These are phyloP conservation scores for Phytophthora capsici DNA, from an alignment of 352 stramenopile species.

Conservation along the genomic window DNA sequence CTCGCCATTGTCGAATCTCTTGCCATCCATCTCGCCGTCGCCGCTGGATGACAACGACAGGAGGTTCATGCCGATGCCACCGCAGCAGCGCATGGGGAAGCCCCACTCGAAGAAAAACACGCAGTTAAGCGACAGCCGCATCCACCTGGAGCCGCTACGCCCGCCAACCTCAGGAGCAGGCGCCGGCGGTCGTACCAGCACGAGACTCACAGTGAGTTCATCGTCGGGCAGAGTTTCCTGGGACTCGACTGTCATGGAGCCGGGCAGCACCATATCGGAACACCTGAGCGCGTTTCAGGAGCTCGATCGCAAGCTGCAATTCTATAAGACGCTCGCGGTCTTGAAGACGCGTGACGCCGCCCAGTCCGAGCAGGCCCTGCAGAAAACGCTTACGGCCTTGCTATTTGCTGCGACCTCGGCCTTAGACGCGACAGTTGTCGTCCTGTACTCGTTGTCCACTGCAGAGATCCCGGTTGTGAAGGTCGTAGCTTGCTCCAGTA, in stretches of 20 bases:
- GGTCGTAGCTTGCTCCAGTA: conserved; percentile 59
- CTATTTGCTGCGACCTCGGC: conserved; percentile 45
- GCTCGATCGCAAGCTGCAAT: conserved; percentile 56
- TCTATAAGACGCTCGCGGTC: conserved; percentile 62
- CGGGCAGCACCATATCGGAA: conserved; percentile 44
- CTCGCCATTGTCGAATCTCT: conserved; percentile 11
- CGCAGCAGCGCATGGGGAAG: conserved; percentile 56
- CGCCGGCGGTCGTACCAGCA: conserved; percentile 17
- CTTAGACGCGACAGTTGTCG: conserved; percentile 52
- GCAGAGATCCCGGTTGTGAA: conserved; percentile 37
- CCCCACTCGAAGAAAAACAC: conserved; percentile 61
- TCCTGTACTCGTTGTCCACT: conserved; percentile 65
- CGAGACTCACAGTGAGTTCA: conserved; percentile 43
- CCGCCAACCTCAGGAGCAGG: conserved; percentile 38
- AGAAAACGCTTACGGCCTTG: conserved; percentile 53
- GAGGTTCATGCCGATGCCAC: conserved; percentile 58
- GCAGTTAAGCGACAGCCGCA: conserved; percentile 55
- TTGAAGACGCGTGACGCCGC: conserved; percentile 59
- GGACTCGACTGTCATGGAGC: conserved; percentile 47
- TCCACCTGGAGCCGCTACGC: conserved; percentile 69
- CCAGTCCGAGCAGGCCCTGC: conserved; percentile 45
- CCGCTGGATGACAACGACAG: conserved; percentile 25
- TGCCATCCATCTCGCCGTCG: conserved; percentile 58
- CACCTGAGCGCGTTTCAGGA: conserved; percentile 42
- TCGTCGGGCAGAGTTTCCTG: conserved; percentile 50